Evolutionary conservation across 2,329 filamentous ascomycete genomes (phyloP).

Genomic region (Xylaria sp.): DNA sequence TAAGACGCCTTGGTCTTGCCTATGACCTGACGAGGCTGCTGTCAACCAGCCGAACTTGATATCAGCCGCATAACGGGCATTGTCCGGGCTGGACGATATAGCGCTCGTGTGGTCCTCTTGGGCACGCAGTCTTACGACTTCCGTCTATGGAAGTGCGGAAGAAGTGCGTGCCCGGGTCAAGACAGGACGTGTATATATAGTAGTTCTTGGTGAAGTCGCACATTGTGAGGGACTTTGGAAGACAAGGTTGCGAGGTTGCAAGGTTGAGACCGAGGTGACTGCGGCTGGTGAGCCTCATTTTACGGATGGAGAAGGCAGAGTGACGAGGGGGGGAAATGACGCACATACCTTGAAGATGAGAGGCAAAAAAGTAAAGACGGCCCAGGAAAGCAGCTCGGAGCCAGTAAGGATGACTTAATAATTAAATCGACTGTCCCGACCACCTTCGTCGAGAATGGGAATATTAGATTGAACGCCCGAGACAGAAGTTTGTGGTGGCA

Average conservation of each 20-base stretch:
- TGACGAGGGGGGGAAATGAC: background rate
- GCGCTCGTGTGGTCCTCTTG: constrained; percentile 71
- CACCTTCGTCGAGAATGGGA: constrained; percentile 1
- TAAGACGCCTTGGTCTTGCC: constrained; percentile 2
- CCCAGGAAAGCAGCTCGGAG: background rate
- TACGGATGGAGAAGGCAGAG: background rate
- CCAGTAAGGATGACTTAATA: background rate
- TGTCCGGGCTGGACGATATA: constrained; percentile 73
- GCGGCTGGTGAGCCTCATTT: constrained; percentile 17
- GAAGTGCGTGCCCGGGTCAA: constrained; percentile 72
- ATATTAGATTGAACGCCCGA: constrained; percentile 16
- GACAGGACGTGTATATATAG: constrained; percentile 75
- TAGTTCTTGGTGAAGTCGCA: constrained; percentile 76
- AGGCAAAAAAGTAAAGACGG: background rate
- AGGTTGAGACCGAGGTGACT: background rate
- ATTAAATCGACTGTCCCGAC: background rate
- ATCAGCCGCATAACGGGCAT: constrained; percentile 58
- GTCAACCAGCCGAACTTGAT: background rate
- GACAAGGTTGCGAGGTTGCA: background rate
- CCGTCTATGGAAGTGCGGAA: constrained; percentile 73
- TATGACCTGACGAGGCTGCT: background rate
- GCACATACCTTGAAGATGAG: constrained; percentile 20
- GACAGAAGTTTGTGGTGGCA: constrained; percentile 31
- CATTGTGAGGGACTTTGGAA: constrained; percentile 45
- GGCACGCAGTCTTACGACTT: constrained; percentile 62